Conservation (phyloP, 2,329 filamentous ascomycete genomes). For the Hypoxylon sp. region DNA sequence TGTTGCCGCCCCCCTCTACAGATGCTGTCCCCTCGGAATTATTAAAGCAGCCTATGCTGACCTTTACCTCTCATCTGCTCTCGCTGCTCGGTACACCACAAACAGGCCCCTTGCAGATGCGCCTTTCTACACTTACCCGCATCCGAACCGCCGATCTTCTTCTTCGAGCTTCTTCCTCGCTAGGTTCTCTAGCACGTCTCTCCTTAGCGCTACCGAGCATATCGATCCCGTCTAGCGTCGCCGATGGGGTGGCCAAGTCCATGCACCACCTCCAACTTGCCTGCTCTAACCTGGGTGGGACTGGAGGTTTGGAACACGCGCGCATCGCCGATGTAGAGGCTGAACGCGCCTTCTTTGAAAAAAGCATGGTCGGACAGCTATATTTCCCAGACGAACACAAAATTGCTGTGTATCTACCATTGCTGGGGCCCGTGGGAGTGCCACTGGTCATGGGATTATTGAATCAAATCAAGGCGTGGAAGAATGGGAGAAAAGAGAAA, state of each 20-base stretch:
- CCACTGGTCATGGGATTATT: conserved; percentile 84
- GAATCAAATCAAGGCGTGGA: conserved; percentile 78
- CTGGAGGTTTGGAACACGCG: conserved; percentile 78
- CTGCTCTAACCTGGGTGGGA: conserved; percentile 73
- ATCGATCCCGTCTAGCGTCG: conserved; percentile 86
- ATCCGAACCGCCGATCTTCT: conserved; percentile 86
- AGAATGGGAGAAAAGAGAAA: conserved; percentile 53
- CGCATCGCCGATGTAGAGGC: conserved; percentile 87
- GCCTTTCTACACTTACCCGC: conserved; percentile 84
- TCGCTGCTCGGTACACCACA: conserved; percentile 86
- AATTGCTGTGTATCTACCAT: conserved; percentile 90
- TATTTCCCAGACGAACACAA: conserved; percentile 99
- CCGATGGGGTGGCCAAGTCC: conserved; percentile 82
- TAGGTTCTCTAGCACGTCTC: conserved; percentile 90
- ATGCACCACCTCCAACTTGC: conserved; percentile 80
- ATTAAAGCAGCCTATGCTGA: conserved; percentile 82
- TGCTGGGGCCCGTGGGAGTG: conserved; percentile 90
- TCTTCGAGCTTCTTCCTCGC: conserved; percentile 87
- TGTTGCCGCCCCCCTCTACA: conserved; percentile 59
- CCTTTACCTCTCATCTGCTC: conserved; percentile 89
- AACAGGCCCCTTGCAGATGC: conserved; percentile 82
- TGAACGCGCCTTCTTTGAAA: conserved; percentile 96
- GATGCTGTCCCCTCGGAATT: conserved; percentile 68
- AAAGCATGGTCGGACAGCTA: conserved; percentile 97
- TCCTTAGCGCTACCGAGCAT: conserved; percentile 87